Evolutionary conservation across 148 eudicot genomes (phyloP), one percentile per base, ranked within the genome.

Genomic region (Rhododendron griersonianum): DNA sequence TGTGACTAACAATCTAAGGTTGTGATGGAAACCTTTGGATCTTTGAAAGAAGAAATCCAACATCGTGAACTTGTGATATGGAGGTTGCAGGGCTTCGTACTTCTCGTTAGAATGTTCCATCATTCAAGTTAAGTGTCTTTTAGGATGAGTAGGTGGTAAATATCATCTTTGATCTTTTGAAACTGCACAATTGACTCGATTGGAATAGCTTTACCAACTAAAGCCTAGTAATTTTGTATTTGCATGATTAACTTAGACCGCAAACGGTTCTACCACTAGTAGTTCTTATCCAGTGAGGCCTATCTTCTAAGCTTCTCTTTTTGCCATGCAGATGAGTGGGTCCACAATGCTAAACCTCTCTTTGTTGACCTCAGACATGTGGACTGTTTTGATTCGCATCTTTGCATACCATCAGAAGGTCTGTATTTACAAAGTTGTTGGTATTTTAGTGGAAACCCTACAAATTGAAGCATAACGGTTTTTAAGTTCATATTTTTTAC

Each of bases 311-410:
- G 44, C 5, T 41, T 78, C 7, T 51, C n/a, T 69, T 30, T 47
- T 86, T 41, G 11, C 47, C 57, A 23, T 87, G 86, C 93, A 96
- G 98, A 91, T 90, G 39, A 93, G 92, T 89, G 98, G 98, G 25
- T 90, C 98, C 39, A 93, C 98, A 79, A 94, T 96, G 98, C 90
- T 96, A 11, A 96, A 96, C 84, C 88, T 96, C 83, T 94, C 98
- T 84, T 87, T 94, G 85, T 89, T 96, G 83, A 94, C 98, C 39
- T 94, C 98, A 47, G 98, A 96, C 88, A 96, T 96, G 98, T 96
- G 98, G 98, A 92, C 98, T 18, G 98, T 94, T 61, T 84, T 96
- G 71, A 96, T 96, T 86, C 96, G 98, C 47, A 94, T 96, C 78
- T 92, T 94, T 83, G 94, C 92, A 25, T 96, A 94, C 85, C 94